Conservation (phyloP, 129 eudicot genomes). For the Logfia minima region DNA sequence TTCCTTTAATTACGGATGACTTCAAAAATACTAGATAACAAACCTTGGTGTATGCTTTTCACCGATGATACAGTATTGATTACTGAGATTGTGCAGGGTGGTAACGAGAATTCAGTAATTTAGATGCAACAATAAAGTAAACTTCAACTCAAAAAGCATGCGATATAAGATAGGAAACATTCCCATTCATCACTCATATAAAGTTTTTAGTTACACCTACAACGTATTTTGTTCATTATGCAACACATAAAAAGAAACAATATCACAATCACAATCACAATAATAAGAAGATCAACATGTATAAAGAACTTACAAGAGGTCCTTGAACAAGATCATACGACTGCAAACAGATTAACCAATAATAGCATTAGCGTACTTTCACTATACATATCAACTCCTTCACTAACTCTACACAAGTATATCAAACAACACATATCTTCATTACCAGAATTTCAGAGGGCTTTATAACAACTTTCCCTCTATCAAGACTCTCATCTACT, state of each 20-base stretch:
- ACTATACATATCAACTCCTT: conserved; percentile 1
- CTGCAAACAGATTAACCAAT: conserved; percentile 48
- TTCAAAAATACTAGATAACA: conserved; percentile 4
- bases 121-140: not conserved
- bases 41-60: not conserved
- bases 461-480: conserved; percentile 34
- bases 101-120: not conserved
- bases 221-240: not conserved
- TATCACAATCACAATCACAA: conserved; percentile 14
- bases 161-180: not conserved
- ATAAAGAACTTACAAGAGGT: conserved; percentile 62
- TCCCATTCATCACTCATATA: not conserved
- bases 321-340: conserved; percentile 97
- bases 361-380: conserved; percentile 19
- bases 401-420: not conserved
- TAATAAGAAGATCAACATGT: conserved; percentile 2
- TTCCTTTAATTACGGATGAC: conserved; percentile 7
- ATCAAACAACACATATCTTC: conserved; percentile 3
- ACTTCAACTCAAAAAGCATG: not conserved
- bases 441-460: conserved; percentile 84
- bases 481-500: conserved; percentile 53
- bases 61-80: not conserved
- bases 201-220: not conserved
- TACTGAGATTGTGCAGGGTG: not conserved
- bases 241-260: not conserved